Base-by-base conservation (phyloP, 164 flowering plant species). In the Santalum album region DNA sequence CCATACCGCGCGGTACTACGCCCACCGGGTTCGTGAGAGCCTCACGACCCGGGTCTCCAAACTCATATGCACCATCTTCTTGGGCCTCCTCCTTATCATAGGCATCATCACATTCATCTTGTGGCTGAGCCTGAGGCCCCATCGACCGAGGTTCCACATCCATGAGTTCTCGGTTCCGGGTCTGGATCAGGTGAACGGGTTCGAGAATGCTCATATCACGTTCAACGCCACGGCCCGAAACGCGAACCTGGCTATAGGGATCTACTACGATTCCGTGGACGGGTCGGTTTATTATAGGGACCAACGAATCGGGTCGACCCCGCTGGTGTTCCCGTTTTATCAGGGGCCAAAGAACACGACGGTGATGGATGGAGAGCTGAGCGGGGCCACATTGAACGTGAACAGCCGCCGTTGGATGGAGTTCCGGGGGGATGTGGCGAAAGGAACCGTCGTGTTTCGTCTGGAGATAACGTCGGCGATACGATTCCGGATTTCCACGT, bases 51-150 rank as follows among this genome's bases (percentile, higher is more conserved):
- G 83, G 0, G 60, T 82, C 40, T 69, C 74, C 38, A 90, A 87
- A 56, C 12, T 77, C 10, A 7, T 94, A 1, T 94, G 99, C 59
- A 17, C 94, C 56, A 61, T 77, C 3, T 73, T 90, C 59, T 47
- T 94, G 43, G 40, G 58, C 56, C 61, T 90, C 16, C 72, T 94
- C 4, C 62, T 85, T 25, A 1, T 84, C 9, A 12, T 75, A 0
- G 97, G 95, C 60, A 6, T 90, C 45, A 54, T 87, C 32, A 34
- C 74, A 0, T 94, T 94, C 78, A 76, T 94, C 38, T 60, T 83
- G 6, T 94, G 91, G 91, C 77, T 94, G 16, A 78, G 92, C 60
- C 60, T 90, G 16, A 86, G 97, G 18, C 99, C 99, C 7, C 99
- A 94, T 64, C 73, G 99, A 6, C 99, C 99, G 5, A 60, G 89